Base-by-base conservation (phyloP, 2,329 filamentous ascomycete genomes). In the Sporothrix brunneoviolacea region DNA sequence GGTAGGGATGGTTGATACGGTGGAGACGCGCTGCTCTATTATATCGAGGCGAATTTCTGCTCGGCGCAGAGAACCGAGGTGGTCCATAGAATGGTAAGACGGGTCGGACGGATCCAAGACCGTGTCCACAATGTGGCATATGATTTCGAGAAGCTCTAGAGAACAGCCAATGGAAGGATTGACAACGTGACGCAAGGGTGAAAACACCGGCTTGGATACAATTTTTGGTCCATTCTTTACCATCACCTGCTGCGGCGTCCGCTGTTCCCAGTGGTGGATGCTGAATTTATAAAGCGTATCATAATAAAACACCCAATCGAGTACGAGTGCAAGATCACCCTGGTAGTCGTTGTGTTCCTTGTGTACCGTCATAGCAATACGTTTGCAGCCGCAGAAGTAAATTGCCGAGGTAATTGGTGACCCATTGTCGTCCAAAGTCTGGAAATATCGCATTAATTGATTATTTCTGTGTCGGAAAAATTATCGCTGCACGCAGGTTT, bases 241-340 rank as follows among this genome's bases (percentile, higher is more conserved):
- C 38, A 44, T 30, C 4, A 45, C 39, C 30, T 53, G 52, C 21
- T 54, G 32, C 6, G 46, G 19, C 3, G 50, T 28, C 12, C 52
- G 41, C 19, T 53, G 30, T 9, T 13, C 15, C 57, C 57, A 58
- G 52, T 58, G 57, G 32, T 56, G 51, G 28, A 54, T 52, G 45
- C 57, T 57, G 8, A 58, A 58, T 43, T 58, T 58, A 50, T 58
- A 57, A 38, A 58, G 21, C 18, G 47, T 51, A 37, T 57, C 57
- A 9, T 56, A 52, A 43, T 57, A 58, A n/a, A 57, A 55, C 2
- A 58, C 41, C 57, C 57, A 58, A 38, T 58, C 57, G 3, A 58
- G 45, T 2, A 58, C 46, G 12, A 57, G 45, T 4, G 57, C 57
- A 10, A 39, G 27, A 21, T 58, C 57, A 27, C 57, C 57, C 6